Conservation (phyloP, 129 eudicot genomes). For the Ambrosia trifida region DNA sequence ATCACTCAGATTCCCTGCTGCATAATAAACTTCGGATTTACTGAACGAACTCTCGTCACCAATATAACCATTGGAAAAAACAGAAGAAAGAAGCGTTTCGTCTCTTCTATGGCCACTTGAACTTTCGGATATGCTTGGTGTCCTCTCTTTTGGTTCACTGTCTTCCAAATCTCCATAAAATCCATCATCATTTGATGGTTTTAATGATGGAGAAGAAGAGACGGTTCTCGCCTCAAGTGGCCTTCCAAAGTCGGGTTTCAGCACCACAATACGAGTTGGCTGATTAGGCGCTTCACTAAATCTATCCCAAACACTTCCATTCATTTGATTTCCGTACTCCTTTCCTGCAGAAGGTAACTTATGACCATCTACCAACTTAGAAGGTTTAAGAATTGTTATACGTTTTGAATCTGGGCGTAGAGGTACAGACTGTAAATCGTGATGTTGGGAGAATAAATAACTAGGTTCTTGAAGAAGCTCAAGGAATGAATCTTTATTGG, state of each 20-base stretch:
- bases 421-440: conserved; percentile 42
- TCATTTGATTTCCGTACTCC: conserved; percentile 42
- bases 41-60: conserved; percentile 85
- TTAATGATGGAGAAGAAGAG: conserved; percentile 49
- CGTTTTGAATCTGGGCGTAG: conserved; percentile 76
- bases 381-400: conserved; percentile 87
- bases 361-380: conserved; percentile 58
- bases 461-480: conserved; percentile 85
- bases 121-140: conserved; percentile 36
- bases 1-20: conserved; percentile 72
- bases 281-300: conserved; percentile 43
- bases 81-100: conserved; percentile 70
- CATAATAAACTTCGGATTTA: conserved; percentile 78
- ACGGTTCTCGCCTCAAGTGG: conserved; percentile 42
- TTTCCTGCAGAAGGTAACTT: conserved; percentile 34
- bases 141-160: conserved; percentile 49
- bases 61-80: conserved; percentile 77
- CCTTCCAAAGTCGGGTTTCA: conserved; percentile 71
- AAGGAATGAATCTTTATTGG: conserved; percentile 75
- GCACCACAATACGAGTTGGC: conserved; percentile 87
- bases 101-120: conserved; percentile 57
- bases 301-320: conserved; percentile 46
- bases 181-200: conserved; percentile 39
- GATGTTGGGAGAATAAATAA: conserved; percentile 61
- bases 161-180: conserved; percentile 53